Evolutionary conservation across 2,329 filamentous ascomycete species (phyloP), one percentile per base, ranked within the genome.

Genomic region (Talaromyces sp.): DNA sequence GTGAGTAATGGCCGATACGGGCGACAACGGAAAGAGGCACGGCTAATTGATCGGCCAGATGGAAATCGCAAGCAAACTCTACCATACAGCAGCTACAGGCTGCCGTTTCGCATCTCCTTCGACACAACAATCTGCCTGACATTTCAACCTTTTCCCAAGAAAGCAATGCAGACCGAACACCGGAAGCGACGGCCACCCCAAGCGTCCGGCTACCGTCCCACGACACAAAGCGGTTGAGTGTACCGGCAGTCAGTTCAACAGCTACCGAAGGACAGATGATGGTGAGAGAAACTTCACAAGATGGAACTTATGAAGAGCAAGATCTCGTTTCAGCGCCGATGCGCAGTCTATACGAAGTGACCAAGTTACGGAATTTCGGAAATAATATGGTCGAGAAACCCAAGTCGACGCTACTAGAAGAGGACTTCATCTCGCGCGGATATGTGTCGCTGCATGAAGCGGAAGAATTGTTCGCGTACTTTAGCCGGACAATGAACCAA

Each of bases 291-390:
- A 78, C 79, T 25, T 82, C 80, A 0, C 78, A 78, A 53, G 80
- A 82, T 49, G 76, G 77, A 3, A 74, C 75, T 61, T 70, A 77
- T 19, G 80, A 80, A 47, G 76, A 78, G 64, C 72, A 76, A 34
- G 78, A 78, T 36, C 72, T 82, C 38, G 81, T 84, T 1, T 78
- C 81, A 17, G 82, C 82, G 15, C 82, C 82, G 0, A 85, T 85
- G 82, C 80, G 82, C 61, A 84, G 81, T 71, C 72, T 85, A 13
- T 85, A 84, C 70, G 83, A 85, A 67, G 82, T 85, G 15, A 85
- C 84, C 0, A 82, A 83, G 61, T 73, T 85, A 58, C 77, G 78
- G 34, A 78, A 80, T 54, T 66, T 80, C 64, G 72, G 77, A 36
- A 77, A 77, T 61, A 77, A 78, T 64, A 76, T 74, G 31, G 70